Percentiles rank a stretch among this genome's conserved stretches.
phyloP scores from a whole-genome alignment of 2,329 filamentous ascomycete species.

The Myriosclerotinia duriaeana region DNA sequence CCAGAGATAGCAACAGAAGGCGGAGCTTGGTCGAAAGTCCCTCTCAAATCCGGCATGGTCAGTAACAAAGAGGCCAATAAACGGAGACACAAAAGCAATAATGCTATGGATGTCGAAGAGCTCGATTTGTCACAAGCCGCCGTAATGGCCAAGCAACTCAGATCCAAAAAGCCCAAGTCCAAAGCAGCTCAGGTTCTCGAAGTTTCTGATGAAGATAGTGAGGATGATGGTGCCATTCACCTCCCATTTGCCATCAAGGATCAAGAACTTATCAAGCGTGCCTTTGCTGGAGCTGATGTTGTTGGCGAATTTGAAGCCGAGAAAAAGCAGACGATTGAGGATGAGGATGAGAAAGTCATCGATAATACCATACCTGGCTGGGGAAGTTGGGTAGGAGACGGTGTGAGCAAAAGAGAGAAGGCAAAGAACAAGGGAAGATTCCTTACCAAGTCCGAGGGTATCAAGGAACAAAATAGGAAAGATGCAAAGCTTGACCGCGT shows the following conservation, averaged over 20 bases:
- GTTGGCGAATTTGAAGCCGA: constrained; percentile 77
- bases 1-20: constrained; percentile 30
- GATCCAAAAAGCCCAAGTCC: constrained; percentile 34
- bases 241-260: constrained; percentile 60
- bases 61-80: constrained; percentile 37
- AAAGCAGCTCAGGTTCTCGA: constrained; percentile 31
- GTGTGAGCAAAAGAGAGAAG: constrained; percentile 69
- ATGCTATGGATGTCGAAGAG: constrained; percentile 39
- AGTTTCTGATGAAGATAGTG: constrained; percentile 40
- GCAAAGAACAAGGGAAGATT: constrained; percentile 62
- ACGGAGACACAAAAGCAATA: constrained; percentile 39
- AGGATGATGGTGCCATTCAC: constrained; percentile 51
- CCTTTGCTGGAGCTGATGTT: constrained; percentile 87
- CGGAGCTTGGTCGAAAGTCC: constrained; percentile 41
- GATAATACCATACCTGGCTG: constrained; percentile 90
- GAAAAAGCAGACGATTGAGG: constrained; percentile 68
- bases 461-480: constrained; percentile 74
- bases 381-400: constrained; percentile 88
- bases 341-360: constrained; percentile 79
- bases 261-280: constrained; percentile 70
- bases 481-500: constrained; percentile 81
- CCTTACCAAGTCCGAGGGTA: constrained; percentile 66
- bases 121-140: constrained; percentile 39
- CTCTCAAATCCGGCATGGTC: constrained; percentile 29
- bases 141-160: constrained; percentile 37